Percentiles rank a stretch among this genome's conserved stretches.
phyloP scores from a whole-genome alignment of 371 early-diverging fungal genomes.

The Funneliformis caledonium region DNA sequence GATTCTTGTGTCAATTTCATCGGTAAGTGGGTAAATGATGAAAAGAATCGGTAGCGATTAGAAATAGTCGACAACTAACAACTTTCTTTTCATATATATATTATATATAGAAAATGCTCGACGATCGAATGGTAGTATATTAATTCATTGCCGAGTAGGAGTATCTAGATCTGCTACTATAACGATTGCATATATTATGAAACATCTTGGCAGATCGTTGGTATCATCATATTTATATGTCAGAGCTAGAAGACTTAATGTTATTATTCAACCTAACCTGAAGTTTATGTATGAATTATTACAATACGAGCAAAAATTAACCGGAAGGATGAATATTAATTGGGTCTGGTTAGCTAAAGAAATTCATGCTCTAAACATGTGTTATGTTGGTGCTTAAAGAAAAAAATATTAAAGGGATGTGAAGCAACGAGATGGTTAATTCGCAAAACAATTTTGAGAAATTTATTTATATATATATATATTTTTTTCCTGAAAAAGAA shows the following conservation, averaged over 20 bases:
- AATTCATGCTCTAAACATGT: slow-evolving; percentile 38
- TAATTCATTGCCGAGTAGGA: slow-evolving; percentile 72
- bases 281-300: slow-evolving; percentile 71
- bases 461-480: no score
- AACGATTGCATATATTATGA: slow-evolving; percentile 70
- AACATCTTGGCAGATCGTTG: slow-evolving; percentile 54
- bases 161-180: slow-evolving; percentile 71
- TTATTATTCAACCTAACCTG: slow-evolving; percentile 74
- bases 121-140: slow-evolving; percentile 41
- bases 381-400: slow-evolving; percentile 37
- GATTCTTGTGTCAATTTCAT: slow-evolving; percentile 59
- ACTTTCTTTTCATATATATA: neutral
- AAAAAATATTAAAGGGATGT: neutral
- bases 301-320: slow-evolving; percentile 59
- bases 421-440: no score
- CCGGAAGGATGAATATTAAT: slow-evolving; percentile 39
- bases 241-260: slow-evolving; percentile 66
- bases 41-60: neutral
- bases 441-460: no score
- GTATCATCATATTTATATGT: slow-evolving; percentile 67
- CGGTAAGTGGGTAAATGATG: slow-evolving; percentile 50
- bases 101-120: slow-evolving; percentile 43
- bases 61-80: neutral
- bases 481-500: no score
- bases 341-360: slow-evolving; percentile 40